A percentile compares a stretch with the other conserved stretches of the same genome.
Conservation (phyloP, 768 basidiomycete species). For the Psilocybe subaeruginosa region DNA sequence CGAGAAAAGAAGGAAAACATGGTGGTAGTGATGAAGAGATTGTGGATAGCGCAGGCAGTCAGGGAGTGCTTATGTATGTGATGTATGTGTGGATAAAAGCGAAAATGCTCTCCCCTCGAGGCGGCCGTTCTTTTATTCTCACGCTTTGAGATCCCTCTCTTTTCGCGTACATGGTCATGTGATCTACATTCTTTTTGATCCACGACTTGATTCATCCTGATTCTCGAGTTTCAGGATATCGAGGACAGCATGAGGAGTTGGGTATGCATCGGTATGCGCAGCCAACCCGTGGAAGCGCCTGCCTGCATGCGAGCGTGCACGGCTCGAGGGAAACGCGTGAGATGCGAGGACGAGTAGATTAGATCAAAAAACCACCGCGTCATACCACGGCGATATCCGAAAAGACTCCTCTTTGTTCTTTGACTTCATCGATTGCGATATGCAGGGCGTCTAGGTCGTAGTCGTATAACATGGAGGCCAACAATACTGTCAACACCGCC, state of each 20-base stretch:
- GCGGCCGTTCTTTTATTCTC: conserved; percentile 10
- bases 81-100: background rate
- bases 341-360: no score
- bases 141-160: background rate
- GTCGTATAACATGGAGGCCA: background rate
- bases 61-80: background rate
- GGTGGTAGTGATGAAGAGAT: no score
- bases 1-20: conserved; percentile 42
- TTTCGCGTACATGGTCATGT: background rate
- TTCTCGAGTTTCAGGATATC: background rate
- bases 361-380: background rate
- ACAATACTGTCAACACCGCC: background rate
- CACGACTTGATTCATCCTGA: background rate
- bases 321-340: no score
- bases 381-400: background rate
- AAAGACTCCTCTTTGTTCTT: background rate
- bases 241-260: no score
- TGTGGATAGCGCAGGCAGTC: background rate
- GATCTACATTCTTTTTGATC: background rate
- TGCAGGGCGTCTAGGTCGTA: no score
- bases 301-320: no score
- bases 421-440: background rate
- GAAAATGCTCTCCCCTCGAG: conserved; percentile 17
- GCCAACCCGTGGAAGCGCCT: no score
- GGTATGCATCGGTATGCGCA: no score